Evolutionary conservation across 306 rosid species (phyloP).

Genomic region (Trifolium repens): DNA sequence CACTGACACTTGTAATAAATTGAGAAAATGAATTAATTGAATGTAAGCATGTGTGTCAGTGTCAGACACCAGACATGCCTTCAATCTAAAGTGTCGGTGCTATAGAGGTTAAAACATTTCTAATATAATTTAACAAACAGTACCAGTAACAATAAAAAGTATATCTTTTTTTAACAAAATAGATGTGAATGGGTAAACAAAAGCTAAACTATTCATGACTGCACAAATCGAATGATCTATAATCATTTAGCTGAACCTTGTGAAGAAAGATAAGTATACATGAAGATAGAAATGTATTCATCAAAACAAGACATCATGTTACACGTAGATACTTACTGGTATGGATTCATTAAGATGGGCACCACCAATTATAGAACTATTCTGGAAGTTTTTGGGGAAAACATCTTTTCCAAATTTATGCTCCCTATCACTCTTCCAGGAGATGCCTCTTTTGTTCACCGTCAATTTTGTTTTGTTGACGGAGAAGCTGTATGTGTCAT

Average conservation of each 20-base stretch:
- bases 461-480: constrained; percentile 38
- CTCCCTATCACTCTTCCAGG: constrained; percentile 95
- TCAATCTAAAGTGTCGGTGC: neutral
- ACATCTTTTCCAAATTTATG: constrained; percentile 87
- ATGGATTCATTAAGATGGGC: constrained; percentile 28
- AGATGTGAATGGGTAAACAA: neutral
- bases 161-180: neutral
- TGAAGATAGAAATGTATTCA: constrained; percentile 11
- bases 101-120: neutral
- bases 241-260: neutral
- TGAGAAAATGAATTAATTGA: neutral
- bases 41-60: neutral
- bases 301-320: constrained; percentile 14
- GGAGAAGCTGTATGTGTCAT: constrained; percentile 80
- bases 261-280: neutral
- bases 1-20: neutral
- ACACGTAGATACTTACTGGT: constrained; percentile 60
- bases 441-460: constrained; percentile 74
- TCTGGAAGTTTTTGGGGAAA: constrained; percentile 85
- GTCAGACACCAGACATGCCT: neutral
- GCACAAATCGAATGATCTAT: constrained; percentile 21
- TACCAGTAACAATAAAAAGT: neutral
- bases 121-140: neutral
- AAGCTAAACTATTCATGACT: neutral
- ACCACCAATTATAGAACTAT: constrained; percentile 68